Evolutionary conservation across 2,329 filamentous ascomycete genomes (phyloP), one percentile per base, ranked within the genome.

Genomic region (Stagonosporopsis cucurbitacearum): DNA sequence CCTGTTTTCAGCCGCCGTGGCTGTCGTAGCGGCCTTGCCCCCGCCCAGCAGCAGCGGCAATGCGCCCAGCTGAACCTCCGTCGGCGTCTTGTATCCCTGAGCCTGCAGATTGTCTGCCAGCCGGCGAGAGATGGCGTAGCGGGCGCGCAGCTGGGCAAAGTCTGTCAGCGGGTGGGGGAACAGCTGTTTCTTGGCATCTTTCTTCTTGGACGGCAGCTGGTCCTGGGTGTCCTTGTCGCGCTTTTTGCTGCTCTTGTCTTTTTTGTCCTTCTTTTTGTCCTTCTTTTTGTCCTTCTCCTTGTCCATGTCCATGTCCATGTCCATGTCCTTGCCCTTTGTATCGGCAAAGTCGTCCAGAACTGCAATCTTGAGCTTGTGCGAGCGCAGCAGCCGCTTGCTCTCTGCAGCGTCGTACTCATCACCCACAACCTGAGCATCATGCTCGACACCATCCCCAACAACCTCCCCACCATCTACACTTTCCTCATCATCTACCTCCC

Each of bases 51-150:
- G 79, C 41, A 98, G 77, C 25, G 95, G 94, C 60, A 99, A 77
- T 67, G 88, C 89, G 3, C 86, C 93, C 75, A 98, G 85, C 74
- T 99, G 95, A 12, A 99, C 93, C 76, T 98, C 94, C 0, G 95
- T 99, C 12, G 95, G 95, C 53, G 92, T 81, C 32, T 84, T 86
- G 72, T 96, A 99, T 11, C 90, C 92, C 77, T 98, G 91, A n/a
- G 85, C 83, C 13, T 85, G 81, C 26, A 99, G 80, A 69, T 99
- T 99, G 57, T 89, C 86, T 2, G 87, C 86, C 40, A 99, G 77
- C 37, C 87, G 83, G 36, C 83, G 80, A 4, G 91, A 89, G 37
- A 97, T 86, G n/a, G 83, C 84, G 76, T 94, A 96, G 40, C 81
- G 81, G 28, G 81, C 80, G 33, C 86, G 83, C 55, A 99, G 79